A percentile compares a stretch with the other conserved stretches of the same genome.
Evolutionary conservation across 23 red algal species (phyloP).

Genomic region (Agarophyton chilense): DNA sequence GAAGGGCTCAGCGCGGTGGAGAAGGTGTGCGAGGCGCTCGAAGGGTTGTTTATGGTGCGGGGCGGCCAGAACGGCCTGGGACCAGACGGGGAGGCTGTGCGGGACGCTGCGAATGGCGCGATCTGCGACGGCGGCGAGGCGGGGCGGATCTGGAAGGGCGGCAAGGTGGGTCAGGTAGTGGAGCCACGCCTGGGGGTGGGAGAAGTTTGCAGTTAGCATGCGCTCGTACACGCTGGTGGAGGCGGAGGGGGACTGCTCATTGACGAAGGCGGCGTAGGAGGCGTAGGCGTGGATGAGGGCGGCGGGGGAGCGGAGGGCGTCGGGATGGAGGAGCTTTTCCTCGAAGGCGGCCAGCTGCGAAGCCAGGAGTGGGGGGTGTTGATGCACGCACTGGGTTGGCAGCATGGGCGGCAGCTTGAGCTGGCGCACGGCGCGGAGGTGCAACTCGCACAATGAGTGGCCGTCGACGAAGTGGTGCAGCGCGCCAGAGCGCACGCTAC

Average conservation of each 20-base stretch:
- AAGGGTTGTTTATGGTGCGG: neutral
- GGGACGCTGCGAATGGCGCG: conserved; percentile 40
- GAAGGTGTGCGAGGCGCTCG: neutral
- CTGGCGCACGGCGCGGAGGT: neutral
- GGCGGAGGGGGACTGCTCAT: neutral
- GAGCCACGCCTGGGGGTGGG: conserved; percentile 19
- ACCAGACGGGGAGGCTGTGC: conserved; percentile 31
- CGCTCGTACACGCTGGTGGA: conserved; percentile 53
- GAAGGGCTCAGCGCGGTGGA: conserved; percentile 5
- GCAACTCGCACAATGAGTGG: neutral
- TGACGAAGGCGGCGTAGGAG: conserved; percentile 52
- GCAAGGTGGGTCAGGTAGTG: conserved; percentile 9
- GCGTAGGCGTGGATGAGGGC: conserved; percentile 1
- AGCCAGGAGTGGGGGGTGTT: neutral
- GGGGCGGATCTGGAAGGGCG: neutral
- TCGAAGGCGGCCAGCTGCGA: neutral
- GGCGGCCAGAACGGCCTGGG: conserved; percentile 1
- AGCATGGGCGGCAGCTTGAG: neutral
- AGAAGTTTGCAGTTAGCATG: neutral
- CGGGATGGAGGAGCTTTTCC: neutral
- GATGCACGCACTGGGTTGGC: neutral
- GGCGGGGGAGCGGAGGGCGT: neutral
- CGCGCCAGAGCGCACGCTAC: neutral
- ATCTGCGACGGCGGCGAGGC: neutral
- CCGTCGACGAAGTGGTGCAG: conserved; percentile 12